Conservation (phyloP, 2,329 filamentous ascomycete species). For the Magnaporthiopsis incrustans region DNA sequence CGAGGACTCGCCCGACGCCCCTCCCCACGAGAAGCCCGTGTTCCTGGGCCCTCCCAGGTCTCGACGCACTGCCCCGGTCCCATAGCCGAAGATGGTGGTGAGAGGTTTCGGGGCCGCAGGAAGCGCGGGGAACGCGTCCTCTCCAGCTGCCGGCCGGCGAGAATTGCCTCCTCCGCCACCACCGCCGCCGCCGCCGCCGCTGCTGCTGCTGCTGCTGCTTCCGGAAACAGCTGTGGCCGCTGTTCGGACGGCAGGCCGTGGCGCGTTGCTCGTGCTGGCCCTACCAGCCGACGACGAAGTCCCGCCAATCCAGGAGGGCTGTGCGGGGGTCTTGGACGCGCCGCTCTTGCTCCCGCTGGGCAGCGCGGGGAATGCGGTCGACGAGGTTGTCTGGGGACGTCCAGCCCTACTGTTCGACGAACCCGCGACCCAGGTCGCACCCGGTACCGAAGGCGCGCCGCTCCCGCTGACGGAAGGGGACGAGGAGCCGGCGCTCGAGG, state of each 20-base stretch:
- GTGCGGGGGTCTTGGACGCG: background rate
- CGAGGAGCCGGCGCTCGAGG: conserved; percentile 14
- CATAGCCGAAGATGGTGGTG: conserved; percentile 56
- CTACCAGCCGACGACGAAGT: conserved; percentile 3
- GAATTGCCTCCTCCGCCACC: conserved; percentile 3
- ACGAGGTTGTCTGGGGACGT: conserved; percentile 11
- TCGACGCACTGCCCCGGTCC: conserved; percentile 44
- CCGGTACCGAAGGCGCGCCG: conserved; percentile 18
- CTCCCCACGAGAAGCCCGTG: conserved; percentile 48
- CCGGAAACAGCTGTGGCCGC: background rate
- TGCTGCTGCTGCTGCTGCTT: background rate
- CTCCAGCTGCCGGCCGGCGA: conserved; percentile 18
- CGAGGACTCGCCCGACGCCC: conserved; percentile 17
- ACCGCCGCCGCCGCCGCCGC: background rate
- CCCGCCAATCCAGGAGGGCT: conserved; percentile 17
- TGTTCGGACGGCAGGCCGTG: background rate
- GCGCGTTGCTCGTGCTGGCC: background rate
- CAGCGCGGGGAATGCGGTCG: conserved; percentile 37
- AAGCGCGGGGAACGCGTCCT: conserved; percentile 73
- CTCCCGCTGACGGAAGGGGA: conserved; percentile 8
- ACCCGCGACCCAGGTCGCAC: conserved; percentile 15
- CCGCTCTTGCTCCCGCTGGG: conserved; percentile 18
- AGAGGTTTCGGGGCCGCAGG: conserved; percentile 66
- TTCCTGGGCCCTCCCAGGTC: conserved; percentile 38
- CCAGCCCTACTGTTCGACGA: conserved; percentile 9